A percentile compares a stretch with the other conserved stretches of the same genome.
These are phyloP conservation scores for Triadica sebifera DNA, from an alignment of 345 rosid genomes.

Conservation along the genomic window DNA sequence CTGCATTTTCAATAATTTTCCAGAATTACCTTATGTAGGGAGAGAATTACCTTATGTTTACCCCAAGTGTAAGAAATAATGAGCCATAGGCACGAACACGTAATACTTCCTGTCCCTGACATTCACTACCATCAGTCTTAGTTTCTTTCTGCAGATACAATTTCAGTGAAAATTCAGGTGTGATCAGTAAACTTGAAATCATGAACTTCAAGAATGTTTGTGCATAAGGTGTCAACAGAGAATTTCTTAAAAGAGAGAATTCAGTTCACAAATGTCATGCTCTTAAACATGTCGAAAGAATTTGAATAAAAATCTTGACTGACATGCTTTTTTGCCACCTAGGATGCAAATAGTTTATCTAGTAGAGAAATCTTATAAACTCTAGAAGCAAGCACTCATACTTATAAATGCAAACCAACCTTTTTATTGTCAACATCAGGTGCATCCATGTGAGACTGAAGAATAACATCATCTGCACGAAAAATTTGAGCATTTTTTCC, in stretches of 20 bases:
- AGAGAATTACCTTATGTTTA: conserved; percentile 67
- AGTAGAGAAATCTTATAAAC: neutral
- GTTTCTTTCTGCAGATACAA: conserved; percentile 51
- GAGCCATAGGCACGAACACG: conserved; percentile 90
- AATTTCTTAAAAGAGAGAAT: neutral
- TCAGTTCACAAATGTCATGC: neutral
- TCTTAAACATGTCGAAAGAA: neutral
- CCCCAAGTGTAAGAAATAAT: conserved; percentile 79
- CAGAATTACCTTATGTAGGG: too few species aligned
- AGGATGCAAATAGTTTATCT: neutral
- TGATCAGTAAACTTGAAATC: conserved; percentile 14
- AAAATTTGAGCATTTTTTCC: conserved; percentile 60
- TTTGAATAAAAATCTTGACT: neutral
- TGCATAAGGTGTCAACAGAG: neutral
- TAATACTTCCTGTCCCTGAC: conserved; percentile 67
- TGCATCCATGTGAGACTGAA: conserved; percentile 54
- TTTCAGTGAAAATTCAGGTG: conserved; percentile 3
- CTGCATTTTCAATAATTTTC: neutral
- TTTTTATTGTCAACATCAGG: conserved; percentile 45
- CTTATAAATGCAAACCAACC: conserved; percentile 35
- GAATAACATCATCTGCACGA: conserved; percentile 68
- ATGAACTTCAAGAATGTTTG: neutral
- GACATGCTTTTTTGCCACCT: neutral
- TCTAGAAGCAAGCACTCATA: neutral
- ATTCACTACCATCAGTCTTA: conserved; percentile 37